Base-by-base conservation (phyloP, 495 filamentous ascomycete genomes). In the Aspergillus sparsus region DNA sequence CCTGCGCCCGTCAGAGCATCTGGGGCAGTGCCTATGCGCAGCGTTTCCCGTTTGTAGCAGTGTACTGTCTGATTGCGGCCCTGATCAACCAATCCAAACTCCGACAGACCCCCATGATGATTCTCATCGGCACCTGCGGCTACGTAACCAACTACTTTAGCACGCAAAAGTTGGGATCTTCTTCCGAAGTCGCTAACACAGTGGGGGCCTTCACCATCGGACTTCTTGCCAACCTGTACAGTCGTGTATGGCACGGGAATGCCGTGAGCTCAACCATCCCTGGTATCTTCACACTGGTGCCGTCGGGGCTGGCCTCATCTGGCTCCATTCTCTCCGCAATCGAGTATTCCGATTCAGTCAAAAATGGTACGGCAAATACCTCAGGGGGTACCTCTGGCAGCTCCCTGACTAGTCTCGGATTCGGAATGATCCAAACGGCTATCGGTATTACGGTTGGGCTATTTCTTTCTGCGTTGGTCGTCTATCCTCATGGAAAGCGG, bases 221-320 rank as follows among this genome's bases (percentile, higher is more conserved):
- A 45, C 82, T 96, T 0, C 71, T 92, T 34, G 93, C 91, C 10
- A 98, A 98, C 62, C 61, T 95, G 2, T 97, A 97, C 78, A 89
- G 88, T 12, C 83, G 93, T 2, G 63, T 92, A 7, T 84, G 88
- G 70, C 88, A 92, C 70, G 91, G 90, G 6, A 83, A 96, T 12
- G 92, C 93, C 2, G 92, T 91, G 2, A 90, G 90, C 2, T 89
- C 90, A 16, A 89, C 97, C 69, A 73, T 97, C 0, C 93, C 93
- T 0, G 93, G 89, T 39, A 96, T 98, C 63, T 96, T 96, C 67
- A 92, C 97, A 9, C 90, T 94, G 54, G 93, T 98, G 7, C 93
- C 93, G 2, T 92, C 87, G 6, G 93, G 92, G 5, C 80, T 98
- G 18, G 91, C 93, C 0, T 92, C 91, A 5, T 83, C 83, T 49